phyloP scores from a whole-genome alignment of 78 protist species.

The Tieghemostelium lacteum region DNA sequence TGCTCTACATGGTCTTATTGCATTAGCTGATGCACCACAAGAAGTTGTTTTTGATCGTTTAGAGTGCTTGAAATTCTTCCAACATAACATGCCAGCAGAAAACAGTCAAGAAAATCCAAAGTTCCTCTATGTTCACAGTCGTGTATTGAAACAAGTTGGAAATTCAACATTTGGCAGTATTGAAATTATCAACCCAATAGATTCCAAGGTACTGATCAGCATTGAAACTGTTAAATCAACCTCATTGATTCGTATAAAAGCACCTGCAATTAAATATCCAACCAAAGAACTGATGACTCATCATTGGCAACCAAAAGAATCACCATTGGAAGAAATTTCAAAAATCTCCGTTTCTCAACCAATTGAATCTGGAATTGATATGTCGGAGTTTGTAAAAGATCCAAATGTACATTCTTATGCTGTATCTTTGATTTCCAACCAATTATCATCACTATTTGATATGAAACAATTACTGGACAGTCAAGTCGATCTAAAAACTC shows the following conservation, averaged over 20 bases:
- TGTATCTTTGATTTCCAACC: neutral
- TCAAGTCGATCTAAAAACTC: neutral
- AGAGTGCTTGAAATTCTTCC: conserved; percentile 29
- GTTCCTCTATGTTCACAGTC: neutral
- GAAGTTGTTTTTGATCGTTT: conserved; percentile 37
- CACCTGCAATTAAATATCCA: conserved; percentile 14
- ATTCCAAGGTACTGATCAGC: neutral
- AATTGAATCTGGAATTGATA: neutral
- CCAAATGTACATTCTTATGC: neutral
- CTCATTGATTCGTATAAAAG: conserved; percentile 1
- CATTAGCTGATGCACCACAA: conserved; percentile 3
- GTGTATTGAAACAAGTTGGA: neutral
- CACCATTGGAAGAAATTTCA: neutral
- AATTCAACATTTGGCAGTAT: neutral
- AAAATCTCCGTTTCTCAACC: neutral
- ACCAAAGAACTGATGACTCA: conserved; percentile 21
- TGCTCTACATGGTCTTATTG: conserved; percentile 6
- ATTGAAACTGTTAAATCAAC: neutral
- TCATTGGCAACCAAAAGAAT: conserved; percentile 53
- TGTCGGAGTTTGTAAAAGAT: neutral
- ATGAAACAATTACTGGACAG: neutral
- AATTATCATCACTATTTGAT: neutral
- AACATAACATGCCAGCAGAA: neutral
- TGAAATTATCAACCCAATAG: neutral
- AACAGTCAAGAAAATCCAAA: no score